These are phyloP conservation scores for Limonomyces culmigenus DNA, from an alignment of 1,284 basidiomycete genomes.

Conservation along the genomic window DNA sequence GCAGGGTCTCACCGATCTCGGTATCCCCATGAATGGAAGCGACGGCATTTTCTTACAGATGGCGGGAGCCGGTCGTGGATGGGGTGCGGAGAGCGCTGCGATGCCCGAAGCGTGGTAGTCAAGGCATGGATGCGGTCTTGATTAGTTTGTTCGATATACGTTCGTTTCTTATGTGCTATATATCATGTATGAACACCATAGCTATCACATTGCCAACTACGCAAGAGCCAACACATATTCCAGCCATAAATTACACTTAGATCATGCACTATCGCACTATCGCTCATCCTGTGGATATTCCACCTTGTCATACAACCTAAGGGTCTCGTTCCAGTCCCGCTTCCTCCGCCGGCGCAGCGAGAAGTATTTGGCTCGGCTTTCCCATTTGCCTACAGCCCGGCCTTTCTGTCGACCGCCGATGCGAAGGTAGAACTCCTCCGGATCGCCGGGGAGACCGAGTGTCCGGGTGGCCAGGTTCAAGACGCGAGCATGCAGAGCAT, in stretches of 20 bases:
- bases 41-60: constrained; percentile 79
- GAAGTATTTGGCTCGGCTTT: constrained; percentile 56
- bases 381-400: constrained; percentile 45
- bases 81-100: constrained; percentile 54
- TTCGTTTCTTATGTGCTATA: too few species aligned
- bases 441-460: constrained; percentile 49
- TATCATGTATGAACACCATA: too few species aligned
- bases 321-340: constrained; percentile 76
- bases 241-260: too few species aligned
- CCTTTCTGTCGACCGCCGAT: constrained; percentile 41
- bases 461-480: constrained; percentile 46
- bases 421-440: constrained; percentile 43
- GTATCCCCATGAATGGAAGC: constrained; percentile 75
- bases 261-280: too few species aligned
- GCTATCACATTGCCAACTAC: too few species aligned
- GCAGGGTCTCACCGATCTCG: constrained; percentile 74
- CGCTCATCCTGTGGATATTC: constrained; percentile 26
- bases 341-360: constrained; percentile 63
- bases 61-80: constrained; percentile 46
- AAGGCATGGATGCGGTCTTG: too few species aligned
- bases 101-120: constrained; percentile 66
- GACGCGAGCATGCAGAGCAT: constrained; percentile 39
- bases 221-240: too few species aligned
- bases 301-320: constrained; percentile 63
- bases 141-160: too few species aligned